Evolutionary conservation across 768 basidiomycete genomes (phyloP), one percentile per base, ranked within the genome.

Genomic region (Bullera alba): DNA sequence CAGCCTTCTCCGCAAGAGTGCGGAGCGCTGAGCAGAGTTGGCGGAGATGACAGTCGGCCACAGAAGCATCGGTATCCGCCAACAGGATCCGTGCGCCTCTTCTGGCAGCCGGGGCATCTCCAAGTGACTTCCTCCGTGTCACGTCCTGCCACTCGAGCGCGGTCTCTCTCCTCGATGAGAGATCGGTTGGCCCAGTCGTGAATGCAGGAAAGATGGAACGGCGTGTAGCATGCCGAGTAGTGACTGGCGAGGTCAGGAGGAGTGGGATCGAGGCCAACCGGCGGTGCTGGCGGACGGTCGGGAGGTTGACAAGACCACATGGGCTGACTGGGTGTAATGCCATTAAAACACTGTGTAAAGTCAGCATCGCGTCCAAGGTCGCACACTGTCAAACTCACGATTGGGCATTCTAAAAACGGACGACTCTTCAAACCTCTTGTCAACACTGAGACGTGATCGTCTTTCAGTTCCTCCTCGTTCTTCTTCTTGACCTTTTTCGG

Each of bases 21-120:
- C 35, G 71, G 72, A 1, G 67, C 63, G 2, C 55, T 43, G 1
- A 48, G 39, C n/a, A 36, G 51, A 4, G 55, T 64, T 6, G 55
- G 51, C 6, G 65, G 65, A 32, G 52, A 41, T 1, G 56, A 46
- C 17, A 64, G 29, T 21, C 63, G 38, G 1, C 60, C 57, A 49
- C 57, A 67, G 35, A 64, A 64, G 35, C 62, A 63, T 44, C 84
- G 85, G 63, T 67, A 72, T 48, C 63, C 54, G 2, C 75, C 77
- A 0, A 87, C 86, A 1, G 84, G 79, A 1, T 72, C 72, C 42
- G 78, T 78, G n/a, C 91, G 76, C 50, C 82, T 83, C 1, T 82
- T 80, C 63, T 92, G 90, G 75, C 93, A 97, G 0, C 87, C 89
- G 0, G 93, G 93, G 71, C 93, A 97, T 46, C 84, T 77, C 93